These are phyloP conservation scores for Hymenotorrendiella dingleyae DNA, from an alignment of 2,329 filamentous ascomycete genomes.

Conservation along the genomic window DNA sequence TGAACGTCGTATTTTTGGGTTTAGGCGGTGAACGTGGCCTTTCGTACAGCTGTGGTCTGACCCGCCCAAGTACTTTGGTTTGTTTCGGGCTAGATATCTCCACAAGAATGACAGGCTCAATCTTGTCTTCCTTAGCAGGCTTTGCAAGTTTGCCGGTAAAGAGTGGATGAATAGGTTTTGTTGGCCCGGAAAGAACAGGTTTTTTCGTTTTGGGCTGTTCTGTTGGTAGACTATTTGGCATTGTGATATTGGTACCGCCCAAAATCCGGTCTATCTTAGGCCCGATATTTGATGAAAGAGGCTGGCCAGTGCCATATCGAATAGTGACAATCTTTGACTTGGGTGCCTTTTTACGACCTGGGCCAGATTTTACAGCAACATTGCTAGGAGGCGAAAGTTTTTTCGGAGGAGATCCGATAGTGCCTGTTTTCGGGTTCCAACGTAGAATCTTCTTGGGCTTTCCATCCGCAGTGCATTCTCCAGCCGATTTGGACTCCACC, in stretches of 20 bases:
- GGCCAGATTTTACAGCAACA: no score
- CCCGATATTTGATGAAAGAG: slow-evolving; percentile 44
- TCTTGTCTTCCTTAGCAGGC: slow-evolving; percentile 6
- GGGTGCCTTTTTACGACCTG: slow-evolving; percentile 16
- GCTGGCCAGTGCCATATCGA: slow-evolving; percentile 50
- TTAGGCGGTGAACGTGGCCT: slow-evolving; percentile 28
- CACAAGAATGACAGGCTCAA: no score
- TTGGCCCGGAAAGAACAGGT: slow-evolving; percentile 18
- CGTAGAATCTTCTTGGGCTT: slow-evolving; percentile 46
- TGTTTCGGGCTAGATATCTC: background rate
- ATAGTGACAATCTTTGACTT: slow-evolving; percentile 46
- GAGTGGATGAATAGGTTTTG: slow-evolving; percentile 60
- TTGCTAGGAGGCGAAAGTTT: slow-evolving; percentile 33
- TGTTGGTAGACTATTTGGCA: background rate
- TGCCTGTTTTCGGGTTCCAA: slow-evolving; percentile 55
- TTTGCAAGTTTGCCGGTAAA: slow-evolving; percentile 51
- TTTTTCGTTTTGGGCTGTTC: slow-evolving; percentile 21
- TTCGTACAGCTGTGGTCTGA: slow-evolving; percentile 2
- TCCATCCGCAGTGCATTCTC: background rate
- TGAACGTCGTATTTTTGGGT: slow-evolving; percentile 23
- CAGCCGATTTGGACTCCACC: background rate
- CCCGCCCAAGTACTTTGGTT: background rate
- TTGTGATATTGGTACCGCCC: slow-evolving; percentile 5
- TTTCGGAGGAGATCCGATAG: slow-evolving; percentile 54
- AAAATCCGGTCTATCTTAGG: slow-evolving; percentile 60